Evolutionary conservation across 768 basidiomycete species (phyloP).

Genomic region (Pisolithus albus): DNA sequence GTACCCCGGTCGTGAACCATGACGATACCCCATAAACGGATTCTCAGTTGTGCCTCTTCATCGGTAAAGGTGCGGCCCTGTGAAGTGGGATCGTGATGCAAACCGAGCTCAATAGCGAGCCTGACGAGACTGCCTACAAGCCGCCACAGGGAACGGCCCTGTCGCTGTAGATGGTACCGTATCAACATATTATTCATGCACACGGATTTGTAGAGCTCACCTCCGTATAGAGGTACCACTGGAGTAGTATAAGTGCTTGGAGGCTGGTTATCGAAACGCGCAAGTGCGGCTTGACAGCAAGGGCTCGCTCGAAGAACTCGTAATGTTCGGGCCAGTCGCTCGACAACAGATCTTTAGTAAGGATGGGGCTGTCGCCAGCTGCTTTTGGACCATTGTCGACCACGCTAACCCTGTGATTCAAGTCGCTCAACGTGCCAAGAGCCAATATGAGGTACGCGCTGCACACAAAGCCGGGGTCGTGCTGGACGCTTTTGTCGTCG

Average conservation of each 20-base stretch:
- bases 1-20: slow-evolving; percentile 85
- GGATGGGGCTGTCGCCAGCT: slow-evolving; percentile 26
- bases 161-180: slow-evolving; percentile 44
- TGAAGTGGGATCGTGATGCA: slow-evolving; percentile 77
- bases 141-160: slow-evolving; percentile 86
- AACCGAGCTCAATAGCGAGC: slow-evolving; percentile 73
- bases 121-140: slow-evolving; percentile 81
- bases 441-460: slow-evolving; percentile 72
- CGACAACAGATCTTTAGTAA: slow-evolving; percentile 54
- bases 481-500: slow-evolving; percentile 41
- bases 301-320: slow-evolving; percentile 76
- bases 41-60: slow-evolving; percentile 71
- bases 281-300: slow-evolving; percentile 74
- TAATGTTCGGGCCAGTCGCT: slow-evolving; percentile 70
- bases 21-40: slow-evolving; percentile 79
- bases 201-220: slow-evolving; percentile 32
- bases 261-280: slow-evolving; percentile 77
- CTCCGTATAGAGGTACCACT: slow-evolving; percentile 89
- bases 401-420: slow-evolving; percentile 62
- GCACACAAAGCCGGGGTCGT: slow-evolving; percentile 76
- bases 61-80: slow-evolving; percentile 59
- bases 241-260: slow-evolving; percentile 76
- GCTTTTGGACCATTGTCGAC: slow-evolving; percentile 40
- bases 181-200: slow-evolving; percentile 4
- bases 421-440: slow-evolving; percentile 74